Evolutionary conservation across 768 basidiomycete species (phyloP).

Genomic region (Boletus sensibilis): DNA sequence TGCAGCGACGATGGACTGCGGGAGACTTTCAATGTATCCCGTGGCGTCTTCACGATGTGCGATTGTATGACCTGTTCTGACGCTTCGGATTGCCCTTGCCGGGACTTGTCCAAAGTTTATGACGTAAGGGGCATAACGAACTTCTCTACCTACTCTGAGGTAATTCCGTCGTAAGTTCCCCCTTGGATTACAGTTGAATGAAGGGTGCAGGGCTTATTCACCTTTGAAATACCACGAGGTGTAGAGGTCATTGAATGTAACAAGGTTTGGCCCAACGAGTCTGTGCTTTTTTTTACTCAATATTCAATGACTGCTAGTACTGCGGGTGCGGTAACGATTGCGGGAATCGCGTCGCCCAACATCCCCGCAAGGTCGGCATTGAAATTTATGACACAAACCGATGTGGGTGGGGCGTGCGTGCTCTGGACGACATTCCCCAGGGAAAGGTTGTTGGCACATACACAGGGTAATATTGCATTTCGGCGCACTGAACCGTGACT

Average conservation of each 20-base stretch:
- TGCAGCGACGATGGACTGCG: conserved; percentile 19
- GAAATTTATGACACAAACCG: conserved; percentile 63
- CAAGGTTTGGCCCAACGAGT: conserved; percentile 36
- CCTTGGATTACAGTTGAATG: background rate
- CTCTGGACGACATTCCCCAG: conserved; percentile 37
- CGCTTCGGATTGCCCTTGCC: conserved; percentile 46
- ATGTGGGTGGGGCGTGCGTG: conserved; percentile 68
- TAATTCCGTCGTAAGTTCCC: conserved; percentile 14
- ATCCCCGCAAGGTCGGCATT: conserved; percentile 52
- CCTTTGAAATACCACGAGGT: conserved; percentile 42
- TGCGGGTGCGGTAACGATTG: conserved; percentile 49
- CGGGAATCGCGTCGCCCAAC: conserved; percentile 61
- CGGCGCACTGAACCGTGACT: background rate
- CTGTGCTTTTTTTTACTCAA: background rate
- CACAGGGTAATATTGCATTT: conserved; percentile 51
- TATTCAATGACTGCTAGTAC: conserved; percentile 28
- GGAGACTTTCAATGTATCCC: conserved; percentile 24
- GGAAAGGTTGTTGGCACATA: conserved; percentile 70
- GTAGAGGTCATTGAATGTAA: conserved; percentile 67
- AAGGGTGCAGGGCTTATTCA: conserved; percentile 46
- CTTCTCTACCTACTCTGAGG: conserved; percentile 44
- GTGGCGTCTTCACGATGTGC: conserved; percentile 43
- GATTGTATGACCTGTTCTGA: conserved; percentile 40
- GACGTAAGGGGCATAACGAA: conserved; percentile 27
- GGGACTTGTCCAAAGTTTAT: conserved; percentile 41